These are phyloP conservation scores for Myxozyma melibiosi DNA, from an alignment of 805 yeast species.

Conservation along the genomic window DNA sequence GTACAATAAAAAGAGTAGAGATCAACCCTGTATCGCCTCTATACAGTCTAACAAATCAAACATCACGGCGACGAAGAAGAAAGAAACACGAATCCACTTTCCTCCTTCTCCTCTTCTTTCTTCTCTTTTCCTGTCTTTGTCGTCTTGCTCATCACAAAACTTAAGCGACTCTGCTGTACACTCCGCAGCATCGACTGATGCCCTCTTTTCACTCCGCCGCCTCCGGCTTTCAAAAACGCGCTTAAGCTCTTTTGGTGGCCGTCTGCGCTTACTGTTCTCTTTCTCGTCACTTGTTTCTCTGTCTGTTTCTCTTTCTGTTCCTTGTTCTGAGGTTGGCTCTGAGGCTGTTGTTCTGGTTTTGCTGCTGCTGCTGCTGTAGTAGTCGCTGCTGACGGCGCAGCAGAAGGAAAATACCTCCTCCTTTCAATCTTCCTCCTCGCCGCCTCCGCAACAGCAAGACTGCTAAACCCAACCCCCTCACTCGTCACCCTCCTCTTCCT, in stretches of 20 bases:
- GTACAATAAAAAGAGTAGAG: neutral
- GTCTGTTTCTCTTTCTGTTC: neutral
- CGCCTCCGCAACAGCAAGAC: neutral
- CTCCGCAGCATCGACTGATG: too few species aligned
- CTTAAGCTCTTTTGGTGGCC: too few species aligned
- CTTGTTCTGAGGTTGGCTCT: neutral
- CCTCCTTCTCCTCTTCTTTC: neutral
- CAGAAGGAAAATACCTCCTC: constrained; percentile 1
- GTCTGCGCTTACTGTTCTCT: too few species aligned
- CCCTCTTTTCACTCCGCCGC: too few species aligned
- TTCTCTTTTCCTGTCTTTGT: too few species aligned
- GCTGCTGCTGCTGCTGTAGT: neutral
- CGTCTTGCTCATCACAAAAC: too few species aligned
- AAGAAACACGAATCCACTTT: neutral
- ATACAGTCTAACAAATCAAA: too few species aligned
- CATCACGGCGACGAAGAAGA: neutral
- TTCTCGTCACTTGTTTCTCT: too few species aligned
- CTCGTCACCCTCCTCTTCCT: neutral
- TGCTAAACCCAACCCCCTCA: too few species aligned
- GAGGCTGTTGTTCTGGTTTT: neutral
- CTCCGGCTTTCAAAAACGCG: too few species aligned
- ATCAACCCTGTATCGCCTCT: neutral
- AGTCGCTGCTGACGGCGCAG: neutral
- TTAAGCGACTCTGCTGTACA: too few species aligned
- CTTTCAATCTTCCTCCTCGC: constrained; percentile 1